A percentile compares a stretch with the other conserved stretches of the same genome.
Evolutionary conservation across 371 early-diverging fungal species (phyloP).

Genomic region (Mucor circinelloides): DNA sequence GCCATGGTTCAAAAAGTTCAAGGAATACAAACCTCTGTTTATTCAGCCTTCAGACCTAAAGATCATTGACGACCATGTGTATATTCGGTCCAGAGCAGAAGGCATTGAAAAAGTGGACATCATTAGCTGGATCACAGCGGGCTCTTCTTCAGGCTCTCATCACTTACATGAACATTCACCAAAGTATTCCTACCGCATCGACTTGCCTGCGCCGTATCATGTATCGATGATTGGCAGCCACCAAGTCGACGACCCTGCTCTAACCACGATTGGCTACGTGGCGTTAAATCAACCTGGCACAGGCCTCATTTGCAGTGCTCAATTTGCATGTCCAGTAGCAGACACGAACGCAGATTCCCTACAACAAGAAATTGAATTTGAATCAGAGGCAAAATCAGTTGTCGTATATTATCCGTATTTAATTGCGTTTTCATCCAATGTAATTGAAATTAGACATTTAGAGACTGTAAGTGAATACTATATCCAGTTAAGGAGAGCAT

Average conservation of each 20-base stretch:
- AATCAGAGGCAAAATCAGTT: conserved; percentile 22
- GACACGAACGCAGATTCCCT: conserved; percentile 12
- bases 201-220: conserved; percentile 3
- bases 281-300: conserved; percentile 11
- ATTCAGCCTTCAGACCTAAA: conserved; percentile 17
- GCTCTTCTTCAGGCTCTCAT: background rate
- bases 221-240: background rate
- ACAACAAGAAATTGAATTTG: conserved; percentile 29
- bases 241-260: conserved; percentile 8
- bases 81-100: conserved; percentile 14
- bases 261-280: conserved; percentile 10
- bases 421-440: conserved; percentile 29
- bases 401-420: conserved; percentile 39
- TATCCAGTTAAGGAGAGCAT: background rate
- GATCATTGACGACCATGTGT: conserved; percentile 13
- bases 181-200: conserved; percentile 6
- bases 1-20: conserved; percentile 14
- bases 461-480: conserved; percentile 35
- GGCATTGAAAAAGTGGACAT: conserved; percentile 19
- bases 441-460: conserved; percentile 45
- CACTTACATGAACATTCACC: background rate
- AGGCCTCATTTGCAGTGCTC: conserved; percentile 16
- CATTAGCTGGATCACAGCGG: conserved; percentile 8
- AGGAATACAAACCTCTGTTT: conserved; percentile 20
- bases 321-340: conserved; percentile 12